Conservation (phyloP, 257 asterid genomes). For the Cordia subcordata region DNA sequence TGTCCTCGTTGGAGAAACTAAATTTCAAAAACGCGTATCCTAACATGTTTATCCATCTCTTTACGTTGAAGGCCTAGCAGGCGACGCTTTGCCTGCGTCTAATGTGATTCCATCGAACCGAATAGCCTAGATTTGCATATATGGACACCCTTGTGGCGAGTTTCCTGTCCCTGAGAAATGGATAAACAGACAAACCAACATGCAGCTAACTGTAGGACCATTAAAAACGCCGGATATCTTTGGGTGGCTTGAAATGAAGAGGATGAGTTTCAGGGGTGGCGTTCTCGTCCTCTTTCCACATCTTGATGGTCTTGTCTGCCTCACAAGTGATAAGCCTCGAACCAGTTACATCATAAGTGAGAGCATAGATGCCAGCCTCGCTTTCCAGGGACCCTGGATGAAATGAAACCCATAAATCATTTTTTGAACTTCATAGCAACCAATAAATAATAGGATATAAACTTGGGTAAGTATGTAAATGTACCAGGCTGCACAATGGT, state of each 20-base stretch:
- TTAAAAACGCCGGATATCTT: conserved; percentile 76
- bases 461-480: not conserved
- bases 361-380: conserved; percentile 88
- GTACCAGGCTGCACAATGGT: conserved; percentile 97
- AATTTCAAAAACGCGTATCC: too few species aligned
- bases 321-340: conserved; percentile 87
- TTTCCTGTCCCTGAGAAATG: not conserved
- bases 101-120: not conserved
- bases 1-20: too few species aligned
- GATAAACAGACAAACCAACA: not conserved
- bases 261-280: conserved; percentile 96
- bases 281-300: conserved; percentile 92
- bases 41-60: too few species aligned
- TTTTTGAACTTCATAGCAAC: not conserved
- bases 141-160: not conserved
- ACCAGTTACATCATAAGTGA: conserved; percentile 64
- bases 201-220: not conserved
- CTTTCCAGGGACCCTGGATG: conserved; percentile 86
- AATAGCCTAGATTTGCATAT: not conserved
- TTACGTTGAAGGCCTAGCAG: too few species aligned
- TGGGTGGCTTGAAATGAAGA: conserved; percentile 88
- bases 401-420: not conserved
- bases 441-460: not conserved
- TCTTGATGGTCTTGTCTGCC: conserved; percentile 93
- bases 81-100: too few species aligned